phyloP scores from a whole-genome alignment of 495 filamentous ascomycete species.

The Daldinia vernicosa region DNA sequence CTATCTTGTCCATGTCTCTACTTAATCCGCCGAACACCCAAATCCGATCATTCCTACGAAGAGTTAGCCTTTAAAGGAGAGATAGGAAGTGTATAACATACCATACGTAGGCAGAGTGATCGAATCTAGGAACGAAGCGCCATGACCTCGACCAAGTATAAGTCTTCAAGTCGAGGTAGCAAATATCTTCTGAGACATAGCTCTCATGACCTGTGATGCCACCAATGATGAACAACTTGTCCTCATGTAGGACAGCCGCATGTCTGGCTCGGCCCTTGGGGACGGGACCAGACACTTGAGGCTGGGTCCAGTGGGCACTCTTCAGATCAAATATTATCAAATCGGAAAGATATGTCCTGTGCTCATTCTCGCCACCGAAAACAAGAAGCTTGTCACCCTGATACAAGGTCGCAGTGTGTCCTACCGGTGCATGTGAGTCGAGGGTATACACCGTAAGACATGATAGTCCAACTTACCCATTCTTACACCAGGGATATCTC shows the following conservation, averaged over 20 bases:
- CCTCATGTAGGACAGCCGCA: conserved; percentile 92
- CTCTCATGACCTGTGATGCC: conserved; percentile 89
- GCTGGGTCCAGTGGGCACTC: conserved; percentile 93
- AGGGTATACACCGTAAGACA: conserved; percentile 16
- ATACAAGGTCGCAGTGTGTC: conserved; percentile 95
- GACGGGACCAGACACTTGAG: conserved; percentile 79
- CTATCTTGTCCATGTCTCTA: conserved; percentile 93
- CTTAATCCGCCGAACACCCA: conserved; percentile 98
- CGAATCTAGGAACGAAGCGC: conserved; percentile 92
- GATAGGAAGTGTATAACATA: conserved; percentile 14
- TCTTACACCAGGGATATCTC: conserved; percentile 95
- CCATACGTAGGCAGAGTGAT: conserved; percentile 93
- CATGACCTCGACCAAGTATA: conserved; percentile 97
- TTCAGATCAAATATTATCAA: conserved; percentile 94
- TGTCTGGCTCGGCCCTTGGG: conserved; percentile 92
- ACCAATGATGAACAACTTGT: conserved; percentile 93
- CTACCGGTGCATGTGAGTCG: conserved; percentile 54
- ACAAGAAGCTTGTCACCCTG: conserved; percentile 93
- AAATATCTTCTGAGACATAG: conserved; percentile 91
- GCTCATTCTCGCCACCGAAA: conserved; percentile 97
- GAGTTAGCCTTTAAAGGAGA: conserved; percentile 10
- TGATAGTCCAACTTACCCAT: conserved; percentile 73
- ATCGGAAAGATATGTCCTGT: conserved; percentile 92
- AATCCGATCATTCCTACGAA: conserved; percentile 70
- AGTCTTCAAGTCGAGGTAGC: conserved; percentile 94